Percentiles rank a stretch among this genome's conserved stretches.
Evolutionary conservation across 768 basidiomycete species (phyloP).

Genomic region (Termitomyces titanicus): DNA sequence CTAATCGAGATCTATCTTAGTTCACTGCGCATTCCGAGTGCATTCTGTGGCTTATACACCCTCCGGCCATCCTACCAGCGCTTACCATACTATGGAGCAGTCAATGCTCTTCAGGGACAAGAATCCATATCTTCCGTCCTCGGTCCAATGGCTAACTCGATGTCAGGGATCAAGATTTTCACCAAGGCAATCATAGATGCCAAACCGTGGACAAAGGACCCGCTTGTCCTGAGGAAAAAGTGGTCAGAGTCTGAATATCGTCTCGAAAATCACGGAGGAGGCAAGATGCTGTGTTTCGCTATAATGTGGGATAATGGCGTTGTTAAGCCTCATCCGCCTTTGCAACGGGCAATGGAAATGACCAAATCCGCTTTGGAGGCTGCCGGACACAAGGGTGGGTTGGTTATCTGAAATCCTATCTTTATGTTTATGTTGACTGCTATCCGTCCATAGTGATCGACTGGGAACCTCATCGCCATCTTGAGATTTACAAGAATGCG

Average conservation of each 20-base stretch:
- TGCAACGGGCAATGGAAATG: slow-evolving; percentile 47
- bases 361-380: slow-evolving; percentile 40
- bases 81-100: slow-evolving; percentile 50
- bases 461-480: slow-evolving; percentile 56
- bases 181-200: slow-evolving; percentile 45
- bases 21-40: slow-evolving; percentile 53
- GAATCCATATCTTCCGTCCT: slow-evolving; percentile 55
- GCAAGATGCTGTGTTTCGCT: slow-evolving; percentile 42
- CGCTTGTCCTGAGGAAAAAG: slow-evolving; percentile 42
- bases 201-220: slow-evolving; percentile 56
- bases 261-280: slow-evolving; percentile 43
- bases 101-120: slow-evolving; percentile 50
- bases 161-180: slow-evolving; percentile 52
- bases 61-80: slow-evolving; percentile 54
- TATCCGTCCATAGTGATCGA: slow-evolving; percentile 47
- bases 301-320: slow-evolving; percentile 49
- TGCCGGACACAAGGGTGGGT: slow-evolving; percentile 45
- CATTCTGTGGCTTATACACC: slow-evolving; percentile 56
- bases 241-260: slow-evolving; percentile 44
- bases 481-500: slow-evolving; percentile 43
- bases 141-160: slow-evolving; percentile 51
- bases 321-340: slow-evolving; percentile 48
- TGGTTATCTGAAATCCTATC: not conserved
- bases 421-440: slow-evolving; percentile 4
- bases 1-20: slow-evolving; percentile 21